These are phyloP conservation scores for Aleurites moluccanus DNA, from an alignment of 441 rosid species.

Conservation along the genomic window DNA sequence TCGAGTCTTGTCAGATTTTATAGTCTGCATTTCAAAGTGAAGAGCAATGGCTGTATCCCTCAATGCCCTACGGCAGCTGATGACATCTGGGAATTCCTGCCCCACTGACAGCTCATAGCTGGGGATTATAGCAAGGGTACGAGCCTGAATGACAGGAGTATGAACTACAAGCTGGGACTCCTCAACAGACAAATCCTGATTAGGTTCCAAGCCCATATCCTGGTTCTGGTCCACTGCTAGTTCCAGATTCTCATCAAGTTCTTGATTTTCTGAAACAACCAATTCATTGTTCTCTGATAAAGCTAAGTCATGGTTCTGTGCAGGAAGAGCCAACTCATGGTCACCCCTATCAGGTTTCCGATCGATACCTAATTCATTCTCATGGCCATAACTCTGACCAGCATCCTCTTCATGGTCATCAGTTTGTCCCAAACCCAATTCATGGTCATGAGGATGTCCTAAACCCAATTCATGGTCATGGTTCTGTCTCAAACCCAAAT, in stretches of 20 bases:
- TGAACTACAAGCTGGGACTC: slow-evolving; percentile 43
- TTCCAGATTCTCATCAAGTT: slow-evolving; percentile 69
- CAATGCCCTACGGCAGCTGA: slow-evolving; percentile 90
- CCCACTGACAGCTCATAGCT: slow-evolving; percentile 69
- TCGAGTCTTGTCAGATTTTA: slow-evolving; percentile 91
- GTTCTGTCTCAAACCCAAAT: slow-evolving; percentile 57
- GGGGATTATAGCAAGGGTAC: slow-evolving; percentile 49
- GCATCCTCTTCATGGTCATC: slow-evolving; percentile 60
- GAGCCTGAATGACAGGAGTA: slow-evolving; percentile 61
- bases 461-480: slow-evolving; percentile 69
- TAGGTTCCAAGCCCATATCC: slow-evolving; percentile 54
- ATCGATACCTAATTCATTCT: slow-evolving; percentile 58
- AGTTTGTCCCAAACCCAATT: slow-evolving; percentile 57
- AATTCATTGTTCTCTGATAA: slow-evolving; percentile 61
- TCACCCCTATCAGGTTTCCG: slow-evolving; percentile 61
- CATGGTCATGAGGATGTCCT: slow-evolving; percentile 66
- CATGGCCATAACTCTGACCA: slow-evolving; percentile 58
- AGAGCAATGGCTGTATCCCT: slow-evolving; percentile 93
- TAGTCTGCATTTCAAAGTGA: slow-evolving; percentile 93
- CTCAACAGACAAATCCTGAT: slow-evolving; percentile 35
- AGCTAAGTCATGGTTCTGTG: slow-evolving; percentile 56
- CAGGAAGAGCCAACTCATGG: slow-evolving; percentile 53
- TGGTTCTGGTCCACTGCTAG: slow-evolving; percentile 62
- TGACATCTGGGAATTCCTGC: slow-evolving; percentile 94
- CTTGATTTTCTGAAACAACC: slow-evolving; percentile 66